A percentile compares a stretch with the other conserved stretches of the same genome.
phyloP scores from a whole-genome alignment of 177 flowering plant genomes.

The Vitis hybrid region DNA sequence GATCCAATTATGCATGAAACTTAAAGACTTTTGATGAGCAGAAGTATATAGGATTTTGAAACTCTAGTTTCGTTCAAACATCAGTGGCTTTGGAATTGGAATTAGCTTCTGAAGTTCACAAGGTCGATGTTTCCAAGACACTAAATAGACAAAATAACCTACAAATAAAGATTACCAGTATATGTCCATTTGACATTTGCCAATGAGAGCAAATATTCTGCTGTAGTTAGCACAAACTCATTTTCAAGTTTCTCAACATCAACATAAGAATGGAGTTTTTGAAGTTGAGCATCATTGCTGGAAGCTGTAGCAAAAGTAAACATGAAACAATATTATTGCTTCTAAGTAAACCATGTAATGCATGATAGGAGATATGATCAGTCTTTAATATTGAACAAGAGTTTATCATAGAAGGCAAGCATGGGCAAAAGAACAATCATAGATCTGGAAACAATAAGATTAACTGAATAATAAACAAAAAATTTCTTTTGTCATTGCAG shows the following conservation, averaged over 20 bases:
- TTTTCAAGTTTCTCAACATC: slow-evolving; percentile 73
- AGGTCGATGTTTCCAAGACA: neutral
- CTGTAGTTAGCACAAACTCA: slow-evolving; percentile 75
- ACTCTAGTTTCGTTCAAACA: too few species aligned
- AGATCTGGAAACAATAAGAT: neutral
- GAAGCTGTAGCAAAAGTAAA: slow-evolving; percentile 33
- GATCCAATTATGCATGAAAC: too few species aligned
- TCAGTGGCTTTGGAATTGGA: neutral
- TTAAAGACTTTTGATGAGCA: too few species aligned
- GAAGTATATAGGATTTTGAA: too few species aligned
- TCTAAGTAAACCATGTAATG: neutral
- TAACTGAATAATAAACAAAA: slow-evolving; percentile 1
- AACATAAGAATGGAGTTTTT: slow-evolving; percentile 33
- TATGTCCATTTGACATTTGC: slow-evolving; percentile 55
- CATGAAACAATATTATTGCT: slow-evolving; percentile 2
- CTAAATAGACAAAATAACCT: neutral
- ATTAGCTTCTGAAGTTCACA: neutral
- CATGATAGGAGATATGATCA: neutral
- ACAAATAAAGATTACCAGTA: slow-evolving; percentile 42
- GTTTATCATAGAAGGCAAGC: neutral
- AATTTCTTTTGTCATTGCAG: neutral
- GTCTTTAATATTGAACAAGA: neutral
- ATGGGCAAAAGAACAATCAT: too few species aligned
- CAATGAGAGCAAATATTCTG: slow-evolving; percentile 69
- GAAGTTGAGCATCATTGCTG: slow-evolving; percentile 34